Evolutionary conservation across 495 filamentous ascomycete genomes (phyloP).

Genomic region (Neurospora discreta): DNA sequence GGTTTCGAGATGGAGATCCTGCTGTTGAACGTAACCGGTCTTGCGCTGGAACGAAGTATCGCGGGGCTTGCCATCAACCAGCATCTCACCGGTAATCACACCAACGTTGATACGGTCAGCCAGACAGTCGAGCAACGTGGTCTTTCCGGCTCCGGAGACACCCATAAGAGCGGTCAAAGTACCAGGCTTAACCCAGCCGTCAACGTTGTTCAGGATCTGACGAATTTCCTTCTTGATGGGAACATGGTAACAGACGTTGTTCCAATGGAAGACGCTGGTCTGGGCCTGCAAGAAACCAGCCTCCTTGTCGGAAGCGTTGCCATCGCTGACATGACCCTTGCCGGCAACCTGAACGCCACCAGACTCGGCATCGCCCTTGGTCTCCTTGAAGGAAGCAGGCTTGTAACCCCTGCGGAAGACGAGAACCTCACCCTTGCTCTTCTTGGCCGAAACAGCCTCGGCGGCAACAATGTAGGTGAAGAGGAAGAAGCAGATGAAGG

Average conservation of each 20-base stretch:
- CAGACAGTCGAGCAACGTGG: constrained; percentile 59
- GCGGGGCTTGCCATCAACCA: constrained; percentile 65
- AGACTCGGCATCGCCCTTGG: constrained; percentile 42
- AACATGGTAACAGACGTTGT: constrained; percentile 76
- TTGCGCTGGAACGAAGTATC: constrained; percentile 83
- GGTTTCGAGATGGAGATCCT: constrained; percentile 82
- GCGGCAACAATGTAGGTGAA: constrained; percentile 55
- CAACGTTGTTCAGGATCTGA: constrained; percentile 71
- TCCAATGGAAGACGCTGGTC: constrained; percentile 72
- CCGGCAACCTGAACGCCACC: constrained; percentile 34
- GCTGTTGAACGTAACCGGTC: constrained; percentile 92
- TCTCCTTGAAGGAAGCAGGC: constrained; percentile 44
- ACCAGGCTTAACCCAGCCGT: constrained; percentile 87
- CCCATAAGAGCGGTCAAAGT: constrained; percentile 86
- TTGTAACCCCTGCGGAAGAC: constrained; percentile 72
- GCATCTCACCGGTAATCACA: constrained; percentile 74
- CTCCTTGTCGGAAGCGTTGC: constrained; percentile 38
- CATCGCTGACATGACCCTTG: constrained; percentile 31
- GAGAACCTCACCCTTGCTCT: constrained; percentile 81
- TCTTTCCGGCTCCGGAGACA: constrained; percentile 63
- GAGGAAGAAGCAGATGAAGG: constrained; percentile 59
- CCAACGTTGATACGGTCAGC: constrained; percentile 78
- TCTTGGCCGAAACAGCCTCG: constrained; percentile 64
- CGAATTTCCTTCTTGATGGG: constrained; percentile 69
- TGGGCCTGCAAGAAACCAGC: constrained; percentile 41